phyloP scores from a whole-genome alignment of 768 basidiomycete genomes.

The Suillus tomentosus region DNA sequence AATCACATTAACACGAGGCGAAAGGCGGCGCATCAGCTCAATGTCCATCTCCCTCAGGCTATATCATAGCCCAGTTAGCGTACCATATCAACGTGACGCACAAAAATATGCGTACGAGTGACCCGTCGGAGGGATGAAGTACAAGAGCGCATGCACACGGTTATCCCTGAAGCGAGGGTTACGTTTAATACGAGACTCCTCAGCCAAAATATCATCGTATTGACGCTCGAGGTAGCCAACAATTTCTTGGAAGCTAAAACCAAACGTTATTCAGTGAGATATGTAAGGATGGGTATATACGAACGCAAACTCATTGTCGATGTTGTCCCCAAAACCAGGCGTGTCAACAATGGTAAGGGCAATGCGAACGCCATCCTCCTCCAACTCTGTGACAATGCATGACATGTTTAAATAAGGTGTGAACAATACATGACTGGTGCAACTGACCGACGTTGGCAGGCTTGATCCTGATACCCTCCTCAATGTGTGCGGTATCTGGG shows the following conservation, averaged over 20 bases:
- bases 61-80: neutral
- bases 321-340: conserved; percentile 97
- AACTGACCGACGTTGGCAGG: conserved; percentile 83
- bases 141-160: conserved; percentile 92
- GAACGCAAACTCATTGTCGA: conserved; percentile 98
- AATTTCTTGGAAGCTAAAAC: conserved; percentile 89
- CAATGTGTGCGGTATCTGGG: conserved; percentile 89
- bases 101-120: conserved; percentile 69
- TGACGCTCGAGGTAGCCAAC: conserved; percentile 96
- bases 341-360: conserved; percentile 98
- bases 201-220: conserved; percentile 98
- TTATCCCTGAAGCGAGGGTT: conserved; percentile 99
- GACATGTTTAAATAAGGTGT: conserved; percentile 6
- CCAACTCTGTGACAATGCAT: conserved; percentile 66
- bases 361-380: conserved; percentile 98
- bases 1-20: conserved; percentile 98
- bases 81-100: neutral
- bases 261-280: conserved; percentile 10
- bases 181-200: conserved; percentile 99
- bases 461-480: conserved; percentile 93
- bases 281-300: conserved; percentile 34
- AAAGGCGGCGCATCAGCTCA: conserved; percentile 96
- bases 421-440: neutral
- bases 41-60: conserved; percentile 98
- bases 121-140: conserved; percentile 99